phyloP scores from a whole-genome alignment of 768 basidiomycete genomes.

The Suillus americanus region DNA sequence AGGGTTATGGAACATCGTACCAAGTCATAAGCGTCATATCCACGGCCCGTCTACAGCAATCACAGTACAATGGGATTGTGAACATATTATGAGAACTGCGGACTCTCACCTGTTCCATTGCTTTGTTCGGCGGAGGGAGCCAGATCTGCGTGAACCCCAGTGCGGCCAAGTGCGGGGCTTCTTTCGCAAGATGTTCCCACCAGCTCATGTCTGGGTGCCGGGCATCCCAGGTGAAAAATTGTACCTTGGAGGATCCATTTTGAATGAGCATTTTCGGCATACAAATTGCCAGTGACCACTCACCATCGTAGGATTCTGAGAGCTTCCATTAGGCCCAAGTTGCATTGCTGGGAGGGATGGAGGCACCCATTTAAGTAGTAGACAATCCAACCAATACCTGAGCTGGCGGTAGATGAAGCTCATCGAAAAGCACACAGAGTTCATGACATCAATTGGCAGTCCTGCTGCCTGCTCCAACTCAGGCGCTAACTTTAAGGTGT shows the following conservation, averaged over 20 bases:
- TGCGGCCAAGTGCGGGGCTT: constrained; percentile 60
- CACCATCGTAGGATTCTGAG: constrained; percentile 70
- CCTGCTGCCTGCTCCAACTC: neutral
- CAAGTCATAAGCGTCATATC: constrained; percentile 86
- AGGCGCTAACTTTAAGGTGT: neutral
- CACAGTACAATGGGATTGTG: constrained; percentile 9
- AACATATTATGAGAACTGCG: constrained; percentile 9
- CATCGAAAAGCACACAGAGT: constrained; percentile 5
- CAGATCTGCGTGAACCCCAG: constrained; percentile 81
- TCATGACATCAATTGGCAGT: neutral
- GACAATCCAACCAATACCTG: constrained; percentile 23
- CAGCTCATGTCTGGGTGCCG: constrained; percentile 59
- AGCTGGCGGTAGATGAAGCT: constrained; percentile 3
- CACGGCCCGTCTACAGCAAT: constrained; percentile 56
- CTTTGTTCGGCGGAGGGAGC: constrained; percentile 85
- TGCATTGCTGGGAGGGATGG: constrained; percentile 61
- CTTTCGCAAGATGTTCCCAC: constrained; percentile 75
- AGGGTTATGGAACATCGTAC: constrained; percentile 37
- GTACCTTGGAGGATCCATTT: constrained; percentile 43
- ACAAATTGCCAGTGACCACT: constrained; percentile 13
- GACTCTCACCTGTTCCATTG: constrained; percentile 51
- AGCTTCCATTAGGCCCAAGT: constrained; percentile 48
- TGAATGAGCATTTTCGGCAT: neutral
- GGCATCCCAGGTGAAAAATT: constrained; percentile 86
- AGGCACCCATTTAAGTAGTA: constrained; percentile 18